Conservation (phyloP, 495 filamentous ascomycete genomes). For the Penicillium taxi region DNA sequence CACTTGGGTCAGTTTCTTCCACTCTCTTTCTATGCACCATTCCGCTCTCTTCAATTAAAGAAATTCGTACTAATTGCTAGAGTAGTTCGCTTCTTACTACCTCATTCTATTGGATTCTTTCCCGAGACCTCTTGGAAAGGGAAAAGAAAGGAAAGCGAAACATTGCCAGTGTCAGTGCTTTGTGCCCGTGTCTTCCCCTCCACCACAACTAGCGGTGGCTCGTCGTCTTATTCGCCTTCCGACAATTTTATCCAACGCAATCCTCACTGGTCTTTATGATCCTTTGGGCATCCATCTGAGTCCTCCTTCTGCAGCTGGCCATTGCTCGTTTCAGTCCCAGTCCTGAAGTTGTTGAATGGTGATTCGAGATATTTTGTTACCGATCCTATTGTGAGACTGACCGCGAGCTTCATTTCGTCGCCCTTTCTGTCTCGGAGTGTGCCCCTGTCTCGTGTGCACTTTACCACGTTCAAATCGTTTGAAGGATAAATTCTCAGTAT, state of each 20-base stretch:
- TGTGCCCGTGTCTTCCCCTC: no score
- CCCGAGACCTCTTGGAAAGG: constrained; percentile 19
- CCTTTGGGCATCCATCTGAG: constrained; percentile 20
- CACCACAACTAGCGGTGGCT: constrained; percentile 10
- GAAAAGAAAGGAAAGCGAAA: constrained; percentile 21
- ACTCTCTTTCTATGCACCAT: constrained; percentile 24
- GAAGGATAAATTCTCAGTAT: constrained; percentile 42
- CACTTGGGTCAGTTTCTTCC: constrained; percentile 27
- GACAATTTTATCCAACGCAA: constrained; percentile 14
- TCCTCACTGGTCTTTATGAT: constrained; percentile 18
- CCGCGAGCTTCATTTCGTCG: constrained; percentile 33
- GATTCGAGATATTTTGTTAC: constrained; percentile 30
- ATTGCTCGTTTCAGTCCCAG: constrained; percentile 23
- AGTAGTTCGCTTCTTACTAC: constrained; percentile 22
- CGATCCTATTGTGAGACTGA: constrained; percentile 25
- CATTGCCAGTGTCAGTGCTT: constrained; percentile 23
- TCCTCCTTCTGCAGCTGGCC: constrained; percentile 33
- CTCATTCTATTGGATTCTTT: constrained; percentile 16
- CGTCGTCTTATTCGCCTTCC: neutral
- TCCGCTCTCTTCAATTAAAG: constrained; percentile 16
- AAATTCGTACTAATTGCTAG: constrained; percentile 29
- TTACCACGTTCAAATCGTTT: constrained; percentile 33
- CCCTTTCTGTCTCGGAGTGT: constrained; percentile 41
- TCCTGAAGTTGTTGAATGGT: constrained; percentile 25
- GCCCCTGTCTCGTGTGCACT: constrained; percentile 21